These are phyloP conservation scores for Phytophthora uliginosa DNA, from an alignment of 352 stramenopile species.

Conservation along the genomic window DNA sequence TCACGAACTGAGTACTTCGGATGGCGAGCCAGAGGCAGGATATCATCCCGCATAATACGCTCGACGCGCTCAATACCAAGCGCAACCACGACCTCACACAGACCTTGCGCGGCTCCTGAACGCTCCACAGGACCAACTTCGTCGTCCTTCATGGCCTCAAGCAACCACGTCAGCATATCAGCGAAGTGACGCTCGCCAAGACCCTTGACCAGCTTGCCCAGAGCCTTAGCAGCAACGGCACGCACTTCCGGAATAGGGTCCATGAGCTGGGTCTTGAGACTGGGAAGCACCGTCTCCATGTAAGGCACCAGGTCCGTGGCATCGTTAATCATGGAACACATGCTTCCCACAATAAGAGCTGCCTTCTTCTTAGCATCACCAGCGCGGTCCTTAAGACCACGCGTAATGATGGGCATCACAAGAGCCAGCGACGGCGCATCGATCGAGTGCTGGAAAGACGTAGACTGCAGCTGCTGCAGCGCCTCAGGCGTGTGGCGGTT, in stretches of 20 bases:
- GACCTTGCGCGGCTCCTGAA: conserved; percentile 98
- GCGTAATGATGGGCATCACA: conserved; percentile 99
- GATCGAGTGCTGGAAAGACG: conserved; percentile 99
- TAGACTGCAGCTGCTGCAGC: conserved; percentile 98
- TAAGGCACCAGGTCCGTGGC: conserved; percentile 98
- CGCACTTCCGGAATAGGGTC: conserved; percentile 97
- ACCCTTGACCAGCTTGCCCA: conserved; percentile 96
- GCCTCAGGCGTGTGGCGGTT: conserved; percentile 93
- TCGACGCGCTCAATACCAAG: conserved; percentile 86
- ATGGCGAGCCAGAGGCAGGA: conserved; percentile 96
- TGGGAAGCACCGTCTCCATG: conserved; percentile 97
- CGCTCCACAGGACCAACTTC: conserved; percentile 96
- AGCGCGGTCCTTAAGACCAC: conserved; percentile 97
- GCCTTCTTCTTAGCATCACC: conserved; percentile 99
- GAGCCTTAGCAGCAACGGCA: conserved; percentile 95
- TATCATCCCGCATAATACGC: conserved; percentile 90
- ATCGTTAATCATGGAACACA: conserved; percentile 99
- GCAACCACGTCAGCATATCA: conserved; percentile 98
- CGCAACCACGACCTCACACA: conserved; percentile 97
- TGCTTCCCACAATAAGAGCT: conserved; percentile 99
- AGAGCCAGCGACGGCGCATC: conserved; percentile 99
- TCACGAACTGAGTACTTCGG: conserved; percentile 97
- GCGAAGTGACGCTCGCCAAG: conserved; percentile 97
- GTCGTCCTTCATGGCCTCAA: conserved; percentile 97
- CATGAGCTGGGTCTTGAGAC: conserved; percentile 95